Conservation (phyloP, 2,329 filamentous ascomycete genomes). For the Phyllosticta citribraziliensis region DNA sequence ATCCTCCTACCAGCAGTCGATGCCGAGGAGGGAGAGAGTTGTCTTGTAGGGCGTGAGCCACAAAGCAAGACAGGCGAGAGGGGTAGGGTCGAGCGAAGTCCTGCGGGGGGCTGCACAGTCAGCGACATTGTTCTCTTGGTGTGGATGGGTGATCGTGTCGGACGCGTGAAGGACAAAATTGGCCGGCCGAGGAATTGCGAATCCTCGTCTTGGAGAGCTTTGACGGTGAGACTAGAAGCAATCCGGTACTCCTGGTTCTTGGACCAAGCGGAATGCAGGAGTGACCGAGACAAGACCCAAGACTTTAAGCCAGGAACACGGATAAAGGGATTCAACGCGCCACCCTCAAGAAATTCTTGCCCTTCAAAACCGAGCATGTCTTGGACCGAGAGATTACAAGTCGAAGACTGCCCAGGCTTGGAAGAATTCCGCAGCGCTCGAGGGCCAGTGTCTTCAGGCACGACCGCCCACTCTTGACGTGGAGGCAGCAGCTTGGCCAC, state of each 20-base stretch:
- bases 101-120: slow-evolving; percentile 2
- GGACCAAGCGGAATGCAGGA: slow-evolving; percentile 10
- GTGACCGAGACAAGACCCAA: slow-evolving; percentile 8
- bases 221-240: not conserved
- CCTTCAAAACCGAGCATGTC: not conserved
- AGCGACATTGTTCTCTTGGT: not conserved
- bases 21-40: slow-evolving; percentile 5
- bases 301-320: slow-evolving; percentile 9
- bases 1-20: slow-evolving; percentile 10
- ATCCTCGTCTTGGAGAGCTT: not conserved
- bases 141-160: slow-evolving; percentile 9
- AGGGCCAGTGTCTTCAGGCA: not conserved
- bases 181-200: not conserved
- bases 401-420: slow-evolving; percentile 1
- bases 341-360: slow-evolving; percentile 9
- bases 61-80: slow-evolving; percentile 3
- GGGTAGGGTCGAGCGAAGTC: slow-evolving; percentile 3
- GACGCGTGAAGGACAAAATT: not conserved
- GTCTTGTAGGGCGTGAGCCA: slow-evolving; percentile 7
- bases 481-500: not conserved
- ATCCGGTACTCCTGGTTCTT: slow-evolving; percentile 9
- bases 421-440: slow-evolving; percentile 3
- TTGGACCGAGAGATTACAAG: not conserved
- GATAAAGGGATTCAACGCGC: slow-evolving; percentile 6
- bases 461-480: not conserved